These are phyloP conservation scores for Cladophialophora psammophila DNA, from an alignment of 2,329 filamentous ascomycete genomes.

Conservation along the genomic window DNA sequence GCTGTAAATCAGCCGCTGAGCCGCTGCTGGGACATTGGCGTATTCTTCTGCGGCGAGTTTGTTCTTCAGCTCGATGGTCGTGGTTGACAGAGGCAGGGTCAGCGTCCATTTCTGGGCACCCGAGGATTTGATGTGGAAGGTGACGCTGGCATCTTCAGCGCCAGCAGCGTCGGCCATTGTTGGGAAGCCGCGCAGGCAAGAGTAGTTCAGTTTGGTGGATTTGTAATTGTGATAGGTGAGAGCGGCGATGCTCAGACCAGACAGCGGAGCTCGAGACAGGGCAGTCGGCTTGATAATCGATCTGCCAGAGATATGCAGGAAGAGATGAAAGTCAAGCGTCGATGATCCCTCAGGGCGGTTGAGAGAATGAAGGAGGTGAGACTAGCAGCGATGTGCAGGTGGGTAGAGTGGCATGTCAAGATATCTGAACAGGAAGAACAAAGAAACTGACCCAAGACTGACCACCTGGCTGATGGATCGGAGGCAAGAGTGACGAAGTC, in stretches of 20 bases:
- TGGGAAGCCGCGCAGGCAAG: constrained; percentile 6
- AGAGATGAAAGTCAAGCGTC: neutral
- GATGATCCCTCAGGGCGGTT: neutral
- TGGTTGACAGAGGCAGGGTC: constrained; percentile 77
- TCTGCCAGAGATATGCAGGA: constrained; percentile 4
- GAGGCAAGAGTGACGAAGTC: constrained; percentile 16
- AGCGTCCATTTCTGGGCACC: constrained; percentile 83
- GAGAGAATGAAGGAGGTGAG: neutral
- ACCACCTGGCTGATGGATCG: constrained; percentile 13
- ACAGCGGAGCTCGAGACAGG: neutral
- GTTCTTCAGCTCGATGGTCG: constrained; percentile 84
- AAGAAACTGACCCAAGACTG: neutral
- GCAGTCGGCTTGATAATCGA: neutral
- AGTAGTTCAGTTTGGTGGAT: constrained; percentile 4
- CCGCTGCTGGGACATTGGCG: constrained; percentile 84
- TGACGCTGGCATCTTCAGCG: constrained; percentile 63
- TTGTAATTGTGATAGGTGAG: constrained; percentile 8
- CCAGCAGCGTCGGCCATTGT: constrained; percentile 37
- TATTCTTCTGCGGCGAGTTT: constrained; percentile 83
- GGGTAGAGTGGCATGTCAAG: neutral
- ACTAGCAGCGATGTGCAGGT: neutral
- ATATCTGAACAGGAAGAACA: neutral
- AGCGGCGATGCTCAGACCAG: constrained; percentile 1
- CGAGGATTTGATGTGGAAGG: constrained; percentile 98
- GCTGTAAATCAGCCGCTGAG: constrained; percentile 96